Base-by-base conservation (phyloP, 441 rosid species). In the Gossypium laxum region DNA sequence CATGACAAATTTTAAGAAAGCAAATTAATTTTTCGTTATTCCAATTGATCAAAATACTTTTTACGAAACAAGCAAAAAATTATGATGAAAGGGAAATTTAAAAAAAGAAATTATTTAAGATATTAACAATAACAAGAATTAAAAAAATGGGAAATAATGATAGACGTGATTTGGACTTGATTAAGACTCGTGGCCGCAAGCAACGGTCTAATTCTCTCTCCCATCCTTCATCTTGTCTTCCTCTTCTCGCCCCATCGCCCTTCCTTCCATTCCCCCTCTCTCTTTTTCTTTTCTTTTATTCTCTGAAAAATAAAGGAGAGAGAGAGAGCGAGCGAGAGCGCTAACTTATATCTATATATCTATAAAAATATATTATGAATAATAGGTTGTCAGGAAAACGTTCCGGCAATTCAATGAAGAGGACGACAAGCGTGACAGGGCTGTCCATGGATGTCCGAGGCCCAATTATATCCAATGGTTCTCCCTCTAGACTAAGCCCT, bases 351-450 rank as follows among this genome's bases (percentile, higher is more conserved):
- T 5, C 34, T 30, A 4, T 5, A 4, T 30, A 30, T 30, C 34
- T 30, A 5, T 30, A 30, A 30, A 30, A 4, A 30, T 30, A 30
- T 4, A 30, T 30, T 17, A 7, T 19, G 5, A 11, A 19, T 1
- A 10, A 12, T 5, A 70, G 56, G 54, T 88, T 91, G 97, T 83
- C 85, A 0, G 94, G 91, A 15, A 92, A 88, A 79, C 86, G 89
- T 21, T 86, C 87, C 56, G 85, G 91, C 6, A 85, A 83, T 60
- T 80, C 84, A 57, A 87, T 92, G 63, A 85, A 79, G 80, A 81
- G 94, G 74, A 90, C 96, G 4, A 80, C 92, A 5, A 92, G 97
- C 85, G 83, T 85, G 96, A 76, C 77, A 2, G 86, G 84, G 64
- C 83, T 87, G 80, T 75, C 86, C 80, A 65, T 74, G 24, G 88